Evolutionary conservation across 108 stramenopile species (phyloP).

Genomic region (Epipyxis sp.): DNA sequence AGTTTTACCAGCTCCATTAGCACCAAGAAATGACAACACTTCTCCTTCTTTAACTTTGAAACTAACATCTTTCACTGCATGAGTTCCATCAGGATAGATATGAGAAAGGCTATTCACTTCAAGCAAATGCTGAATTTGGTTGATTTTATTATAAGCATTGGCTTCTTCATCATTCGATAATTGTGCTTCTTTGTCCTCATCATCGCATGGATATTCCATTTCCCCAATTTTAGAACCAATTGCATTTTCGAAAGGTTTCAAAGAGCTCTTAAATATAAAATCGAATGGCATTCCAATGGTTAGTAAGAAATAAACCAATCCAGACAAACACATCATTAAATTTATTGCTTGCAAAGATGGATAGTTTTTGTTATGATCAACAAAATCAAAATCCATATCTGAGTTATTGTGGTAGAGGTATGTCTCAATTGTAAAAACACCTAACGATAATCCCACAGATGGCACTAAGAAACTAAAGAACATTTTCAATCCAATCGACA

Average conservation of each 20-base stretch:
- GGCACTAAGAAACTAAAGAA: conserved; percentile 30
- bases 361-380: not conserved
- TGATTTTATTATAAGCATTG: conserved; percentile 7
- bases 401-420: conserved; percentile 15
- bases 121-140: not conserved
- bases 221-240: not conserved
- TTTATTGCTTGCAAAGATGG: not conserved
- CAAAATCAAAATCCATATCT: conserved; percentile 24
- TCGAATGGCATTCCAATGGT: conserved; percentile 22
- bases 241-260: not conserved
- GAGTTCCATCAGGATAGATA: conserved; percentile 39
- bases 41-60: conserved; percentile 28
- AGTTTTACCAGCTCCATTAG: conserved; percentile 33
- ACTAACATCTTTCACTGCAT: conserved; percentile 16
- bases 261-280: not conserved
- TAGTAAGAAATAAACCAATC: conserved; percentile 9
- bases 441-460: conserved; percentile 17
- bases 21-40: conserved; percentile 34
- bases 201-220: conserved; percentile 8
- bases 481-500: not conserved
- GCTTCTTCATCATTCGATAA: not conserved
- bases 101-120: conserved; percentile 22
- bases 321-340: not conserved
- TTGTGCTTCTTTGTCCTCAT: not conserved
- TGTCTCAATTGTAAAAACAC: conserved; percentile 27